Base-by-base conservation (phyloP, 192 early-diverging fungal genomes). In the Neocallimastix lanati region DNA sequence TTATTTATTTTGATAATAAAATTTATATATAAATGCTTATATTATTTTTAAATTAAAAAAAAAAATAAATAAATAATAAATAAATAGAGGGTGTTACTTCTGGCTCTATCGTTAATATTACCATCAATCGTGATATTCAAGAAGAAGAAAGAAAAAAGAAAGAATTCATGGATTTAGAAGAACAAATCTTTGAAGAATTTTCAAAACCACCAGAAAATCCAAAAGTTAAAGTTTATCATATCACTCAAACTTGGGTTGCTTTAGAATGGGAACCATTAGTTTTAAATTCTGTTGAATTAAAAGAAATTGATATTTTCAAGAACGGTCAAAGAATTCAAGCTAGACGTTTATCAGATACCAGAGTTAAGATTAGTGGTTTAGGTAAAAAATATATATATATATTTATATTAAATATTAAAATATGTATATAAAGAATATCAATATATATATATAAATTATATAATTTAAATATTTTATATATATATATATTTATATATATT, bases 71-170 rank as follows among this genome's bases (percentile, higher is more conserved):
- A n/a, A n/a, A 33, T 33, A 11, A 33, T 6, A 6, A 33, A 33
- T 33, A 33, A 6, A 28, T 83, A 84, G 86, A 93, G 78, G 96
- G 95, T 25, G 95, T 98, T 25, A 86, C 91, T 21, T 92, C 95
- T 27, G 98, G 98, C 29, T 97, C 95, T 21, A 93, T 99, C 76
- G 93, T 99, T 81, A 99, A 95, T 84, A 91, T 99, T 79, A 92
- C 96, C 33, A 95, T 99, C 29, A 93, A 92, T 80, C 92, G 97
- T 40, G 95, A 98, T 87, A 83, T 87, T 15, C 88, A 92, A 28
- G 92, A 98, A 30, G 98, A 99, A 86, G 88, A 88, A 76, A 86
- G 88, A 28, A 90, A 95, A 83, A 88, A 91, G 81, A 85, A 87
- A 77, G 95, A 95, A 28, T 97, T 98, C 82, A 90, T 90, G 83